phyloP scores from a whole-genome alignment of 257 asterid species.

The Eustoma russellianum region DNA sequence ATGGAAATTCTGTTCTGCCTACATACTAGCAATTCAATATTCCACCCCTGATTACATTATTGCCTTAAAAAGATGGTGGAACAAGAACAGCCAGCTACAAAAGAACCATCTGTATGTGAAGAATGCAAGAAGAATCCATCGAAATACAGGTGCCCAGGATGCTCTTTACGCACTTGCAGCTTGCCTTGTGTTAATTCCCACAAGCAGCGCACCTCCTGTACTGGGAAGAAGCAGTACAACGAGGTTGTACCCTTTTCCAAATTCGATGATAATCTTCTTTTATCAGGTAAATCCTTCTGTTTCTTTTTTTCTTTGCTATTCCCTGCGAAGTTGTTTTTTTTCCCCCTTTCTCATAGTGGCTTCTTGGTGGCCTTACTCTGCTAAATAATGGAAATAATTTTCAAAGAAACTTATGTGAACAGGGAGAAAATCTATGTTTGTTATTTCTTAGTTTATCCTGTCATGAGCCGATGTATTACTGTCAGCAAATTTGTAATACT shows the following conservation, averaged over 20 bases:
- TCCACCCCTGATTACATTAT: too few species aligned
- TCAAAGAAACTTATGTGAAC: too few species aligned
- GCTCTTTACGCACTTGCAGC: slow-evolving; percentile 80
- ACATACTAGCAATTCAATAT: too few species aligned
- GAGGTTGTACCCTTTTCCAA: slow-evolving; percentile 52
- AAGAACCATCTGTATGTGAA: slow-evolving; percentile 32
- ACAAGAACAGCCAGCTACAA: slow-evolving; percentile 6
- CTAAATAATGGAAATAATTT: too few species aligned
- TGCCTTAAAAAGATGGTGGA: slow-evolving; percentile 12
- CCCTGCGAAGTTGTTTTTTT: neutral
- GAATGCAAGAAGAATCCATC: slow-evolving; percentile 64
- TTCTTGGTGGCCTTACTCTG: neutral
- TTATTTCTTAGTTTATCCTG: neutral
- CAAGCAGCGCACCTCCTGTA: slow-evolving; percentile 68
- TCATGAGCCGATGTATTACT: too few species aligned
- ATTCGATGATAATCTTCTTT: slow-evolving; percentile 58
- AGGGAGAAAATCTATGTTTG: too few species aligned
- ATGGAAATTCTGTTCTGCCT: too few species aligned
- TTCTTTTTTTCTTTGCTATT: neutral
- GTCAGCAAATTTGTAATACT: too few species aligned
- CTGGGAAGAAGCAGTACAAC: slow-evolving; percentile 51
- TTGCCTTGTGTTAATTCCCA: slow-evolving; percentile 86
- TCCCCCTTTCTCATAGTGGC: neutral
- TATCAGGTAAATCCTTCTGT: slow-evolving; percentile 46
- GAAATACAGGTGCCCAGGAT: slow-evolving; percentile 88